These are phyloP conservation scores for Cladosporium sp. DNA, from an alignment of 2,329 filamentous ascomycete genomes.

Conservation along the genomic window DNA sequence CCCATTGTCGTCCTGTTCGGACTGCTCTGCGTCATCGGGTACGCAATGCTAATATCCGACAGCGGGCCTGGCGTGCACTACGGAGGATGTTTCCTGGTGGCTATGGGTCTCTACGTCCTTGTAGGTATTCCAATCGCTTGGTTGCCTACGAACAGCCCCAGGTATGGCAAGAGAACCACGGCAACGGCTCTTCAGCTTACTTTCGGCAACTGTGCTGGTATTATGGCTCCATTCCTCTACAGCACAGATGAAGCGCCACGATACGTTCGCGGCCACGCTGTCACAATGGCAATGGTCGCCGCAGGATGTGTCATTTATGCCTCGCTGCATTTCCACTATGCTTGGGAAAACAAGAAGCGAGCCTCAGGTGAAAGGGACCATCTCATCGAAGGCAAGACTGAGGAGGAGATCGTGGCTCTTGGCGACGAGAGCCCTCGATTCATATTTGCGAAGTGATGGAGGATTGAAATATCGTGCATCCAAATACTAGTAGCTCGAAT, in stretches of 20 bases:
- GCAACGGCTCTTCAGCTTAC: conserved; percentile 68
- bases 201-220: conserved; percentile 65
- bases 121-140: conserved; percentile 55
- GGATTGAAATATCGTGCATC: too few relatives aligned
- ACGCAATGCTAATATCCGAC: conserved; percentile 59
- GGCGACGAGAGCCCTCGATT: conserved; percentile 53
- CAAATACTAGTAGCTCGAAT: too few relatives aligned
- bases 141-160: conserved; percentile 62
- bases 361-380: conserved; percentile 59
- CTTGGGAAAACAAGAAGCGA: conserved; percentile 35
- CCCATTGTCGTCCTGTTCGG: conserved; percentile 62
- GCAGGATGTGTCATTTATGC: background rate
- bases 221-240: conserved; percentile 59
- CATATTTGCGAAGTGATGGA: background rate
- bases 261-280: conserved; percentile 50
- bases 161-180: conserved; percentile 72
- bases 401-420: conserved; percentile 57
- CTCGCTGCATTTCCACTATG: conserved; percentile 36
- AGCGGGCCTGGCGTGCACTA: conserved; percentile 62
- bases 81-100: conserved; percentile 72
- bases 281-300: conserved; percentile 48
- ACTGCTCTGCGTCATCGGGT: conserved; percentile 44
- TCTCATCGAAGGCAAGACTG: conserved; percentile 60
- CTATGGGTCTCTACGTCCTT: conserved; percentile 63
- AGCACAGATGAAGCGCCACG: conserved; percentile 40